Percentiles rank a stretch among this genome's conserved stretches.
These are phyloP conservation scores for Chaetomiaceae sp. DNA, from an alignment of 2,329 filamentous ascomycete genomes.

Conservation along the genomic window DNA sequence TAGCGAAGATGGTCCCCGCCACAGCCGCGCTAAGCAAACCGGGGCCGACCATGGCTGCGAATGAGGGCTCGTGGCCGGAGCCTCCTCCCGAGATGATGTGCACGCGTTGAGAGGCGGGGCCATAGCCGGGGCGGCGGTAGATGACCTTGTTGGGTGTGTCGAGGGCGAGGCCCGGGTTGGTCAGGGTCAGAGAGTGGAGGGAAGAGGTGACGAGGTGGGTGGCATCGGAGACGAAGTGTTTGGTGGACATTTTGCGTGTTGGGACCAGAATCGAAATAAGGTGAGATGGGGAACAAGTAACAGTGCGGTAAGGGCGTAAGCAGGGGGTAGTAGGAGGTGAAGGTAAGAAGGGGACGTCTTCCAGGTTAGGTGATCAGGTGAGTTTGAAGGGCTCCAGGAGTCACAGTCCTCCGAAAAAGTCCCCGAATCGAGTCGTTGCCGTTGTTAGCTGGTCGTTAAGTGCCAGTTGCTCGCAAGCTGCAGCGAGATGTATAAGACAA, in stretches of 20 bases:
- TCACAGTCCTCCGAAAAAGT: too few species aligned
- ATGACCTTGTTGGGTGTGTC: slow-evolving; percentile 78
- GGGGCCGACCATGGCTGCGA: slow-evolving; percentile 76
- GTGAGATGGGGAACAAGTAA: neutral
- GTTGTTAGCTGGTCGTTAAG: too few species aligned
- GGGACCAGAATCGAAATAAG: too few species aligned
- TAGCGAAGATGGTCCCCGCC: slow-evolving; percentile 78
- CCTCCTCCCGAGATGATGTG: slow-evolving; percentile 85
- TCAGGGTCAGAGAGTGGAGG: slow-evolving; percentile 70
- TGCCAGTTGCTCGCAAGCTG: too few species aligned
- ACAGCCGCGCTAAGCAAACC: slow-evolving; percentile 78
- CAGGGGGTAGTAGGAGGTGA: neutral
- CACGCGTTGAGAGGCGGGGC: slow-evolving; percentile 53
- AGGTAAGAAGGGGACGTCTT: too few species aligned
- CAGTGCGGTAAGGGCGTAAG: too few species aligned
- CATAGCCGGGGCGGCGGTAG: slow-evolving; percentile 59
- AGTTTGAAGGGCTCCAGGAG: too few species aligned
- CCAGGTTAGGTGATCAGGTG: neutral
- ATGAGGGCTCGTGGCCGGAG: slow-evolving; percentile 84
- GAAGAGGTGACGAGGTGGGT: slow-evolving; percentile 72
- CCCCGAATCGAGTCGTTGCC: too few species aligned
- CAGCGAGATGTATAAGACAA: too few species aligned
- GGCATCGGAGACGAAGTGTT: slow-evolving; percentile 88
- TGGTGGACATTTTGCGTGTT: slow-evolving; percentile 45
- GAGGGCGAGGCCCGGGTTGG: slow-evolving; percentile 77